These are phyloP conservation scores for Naganishia vishniacii DNA, from an alignment of 768 basidiomycete genomes.

Conservation along the genomic window DNA sequence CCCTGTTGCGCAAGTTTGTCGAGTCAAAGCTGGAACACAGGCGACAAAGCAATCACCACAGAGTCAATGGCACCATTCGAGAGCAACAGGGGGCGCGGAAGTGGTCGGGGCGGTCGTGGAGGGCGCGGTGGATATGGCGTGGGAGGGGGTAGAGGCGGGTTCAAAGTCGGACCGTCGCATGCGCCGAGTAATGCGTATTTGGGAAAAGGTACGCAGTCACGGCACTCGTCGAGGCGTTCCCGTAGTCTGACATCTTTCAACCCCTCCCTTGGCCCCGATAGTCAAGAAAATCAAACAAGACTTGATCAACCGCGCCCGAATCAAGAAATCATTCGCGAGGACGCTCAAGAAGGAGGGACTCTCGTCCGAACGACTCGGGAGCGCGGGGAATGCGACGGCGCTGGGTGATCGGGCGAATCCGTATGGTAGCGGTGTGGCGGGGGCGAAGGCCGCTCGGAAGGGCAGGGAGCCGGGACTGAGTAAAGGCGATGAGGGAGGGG, in stretches of 20 bases:
- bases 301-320: constrained; percentile 43
- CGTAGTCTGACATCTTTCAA: too few relatives aligned
- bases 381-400: constrained; percentile 44
- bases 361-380: constrained; percentile 61
- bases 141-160: constrained; percentile 35
- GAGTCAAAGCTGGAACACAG: too few relatives aligned
- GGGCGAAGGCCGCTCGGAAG: constrained; percentile 17
- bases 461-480: constrained; percentile 26
- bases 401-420: background rate
- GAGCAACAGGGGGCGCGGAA: background rate
- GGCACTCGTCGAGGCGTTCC: background rate
- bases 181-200: constrained; percentile 48
- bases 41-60: background rate
- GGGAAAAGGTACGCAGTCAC: constrained; percentile 43
- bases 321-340: constrained; percentile 56
- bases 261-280: too few relatives aligned
- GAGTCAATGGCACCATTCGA: background rate
- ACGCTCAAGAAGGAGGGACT: constrained; percentile 77
- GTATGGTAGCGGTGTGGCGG: constrained; percentile 24
- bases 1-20: background rate
- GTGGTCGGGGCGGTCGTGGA: constrained; percentile 1
- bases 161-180: constrained; percentile 46
- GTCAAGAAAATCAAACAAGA: constrained; percentile 48
- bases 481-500: constrained; percentile 14
- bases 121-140: constrained; percentile 1